Evolutionary conservation across 2,329 filamentous ascomycete species (phyloP).

Genomic region (Camillea tinctor): DNA sequence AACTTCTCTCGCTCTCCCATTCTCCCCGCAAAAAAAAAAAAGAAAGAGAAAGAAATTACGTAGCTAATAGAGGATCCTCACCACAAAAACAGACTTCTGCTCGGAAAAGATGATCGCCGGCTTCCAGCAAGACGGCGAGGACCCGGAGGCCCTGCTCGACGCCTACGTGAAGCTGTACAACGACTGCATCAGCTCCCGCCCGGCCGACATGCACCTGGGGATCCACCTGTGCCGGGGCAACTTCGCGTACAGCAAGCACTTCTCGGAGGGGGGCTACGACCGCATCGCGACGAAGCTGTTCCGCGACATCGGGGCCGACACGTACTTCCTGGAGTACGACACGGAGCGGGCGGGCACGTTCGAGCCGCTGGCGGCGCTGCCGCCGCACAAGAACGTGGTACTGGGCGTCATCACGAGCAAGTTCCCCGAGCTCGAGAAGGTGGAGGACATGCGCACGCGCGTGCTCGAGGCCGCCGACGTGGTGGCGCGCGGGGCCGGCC

Average conservation of each 20-base stretch:
- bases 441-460: conserved; percentile 58
- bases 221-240: conserved; percentile 73
- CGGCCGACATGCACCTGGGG: conserved; percentile 70
- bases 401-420: conserved; percentile 65
- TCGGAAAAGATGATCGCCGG: conserved; percentile 69
- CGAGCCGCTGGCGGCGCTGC: conserved; percentile 61
- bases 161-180: conserved; percentile 79
- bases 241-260: conserved; percentile 65
- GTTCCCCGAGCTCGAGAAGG: conserved; percentile 59
- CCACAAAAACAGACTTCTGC: conserved; percentile 60
- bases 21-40: not conserved
- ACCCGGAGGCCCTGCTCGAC: conserved; percentile 67
- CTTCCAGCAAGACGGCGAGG: conserved; percentile 68
- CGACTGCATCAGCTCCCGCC: conserved; percentile 62
- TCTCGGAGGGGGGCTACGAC: conserved; percentile 67
- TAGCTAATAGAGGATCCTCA: not conserved
- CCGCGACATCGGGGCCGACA: conserved; percentile 60
- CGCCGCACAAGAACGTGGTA: conserved; percentile 61
- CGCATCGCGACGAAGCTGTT: conserved; percentile 66
- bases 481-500: conserved; percentile 64
- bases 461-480: conserved; percentile 63
- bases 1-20: too few relatives aligned
- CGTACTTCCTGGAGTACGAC: conserved; percentile 70
- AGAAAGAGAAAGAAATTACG: not conserved
- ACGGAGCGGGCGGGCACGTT: conserved; percentile 64